Evolutionary conservation across 192 early-diverging fungal species (phyloP).

Genomic region (Linnemannia elongata): DNA sequence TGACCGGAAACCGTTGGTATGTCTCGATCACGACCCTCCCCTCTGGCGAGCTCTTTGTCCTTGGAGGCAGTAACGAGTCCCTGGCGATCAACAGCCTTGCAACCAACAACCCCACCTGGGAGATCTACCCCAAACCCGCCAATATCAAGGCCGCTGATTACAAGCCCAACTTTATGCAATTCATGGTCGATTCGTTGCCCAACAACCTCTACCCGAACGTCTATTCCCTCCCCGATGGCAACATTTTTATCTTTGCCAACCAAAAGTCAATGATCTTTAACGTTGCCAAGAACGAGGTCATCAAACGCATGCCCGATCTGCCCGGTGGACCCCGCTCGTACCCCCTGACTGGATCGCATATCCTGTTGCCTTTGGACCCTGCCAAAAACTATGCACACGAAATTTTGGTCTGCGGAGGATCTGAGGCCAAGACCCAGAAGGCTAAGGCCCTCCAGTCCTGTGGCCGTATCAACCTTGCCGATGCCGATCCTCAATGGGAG

Average conservation of each 20-base stretch:
- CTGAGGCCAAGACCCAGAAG: conserved; percentile 29
- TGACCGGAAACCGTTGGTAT: conserved; percentile 68
- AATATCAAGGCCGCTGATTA: conserved; percentile 13
- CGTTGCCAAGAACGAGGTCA: conserved; percentile 54
- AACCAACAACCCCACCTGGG: conserved; percentile 64
- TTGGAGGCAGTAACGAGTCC: conserved; percentile 68
- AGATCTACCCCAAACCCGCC: conserved; percentile 49
- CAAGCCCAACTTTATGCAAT: conserved; percentile 51
- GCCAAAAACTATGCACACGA: conserved; percentile 68
- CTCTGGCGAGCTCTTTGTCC: conserved; percentile 64
- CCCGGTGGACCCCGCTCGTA: conserved; percentile 65
- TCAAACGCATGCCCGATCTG: conserved; percentile 60
- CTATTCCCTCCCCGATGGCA: conserved; percentile 65
- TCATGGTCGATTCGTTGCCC: conserved; percentile 63
- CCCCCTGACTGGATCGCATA: conserved; percentile 68
- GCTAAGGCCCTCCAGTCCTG: conserved; percentile 59
- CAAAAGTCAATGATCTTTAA: conserved; percentile 67
- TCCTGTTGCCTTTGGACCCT: conserved; percentile 69
- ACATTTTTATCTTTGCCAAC: conserved; percentile 67
- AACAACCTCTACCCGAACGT: conserved; percentile 68
- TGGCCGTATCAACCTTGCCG: conserved; percentile 63
- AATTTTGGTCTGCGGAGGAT: conserved; percentile 75
- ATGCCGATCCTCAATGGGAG: conserved; percentile 62
- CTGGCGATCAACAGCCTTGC: conserved; percentile 47
- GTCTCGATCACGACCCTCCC: conserved; percentile 58